Evolutionary conservation across 192 early-diverging fungal species (phyloP).

Genomic region (Hyaloraphidium curvatum): DNA sequence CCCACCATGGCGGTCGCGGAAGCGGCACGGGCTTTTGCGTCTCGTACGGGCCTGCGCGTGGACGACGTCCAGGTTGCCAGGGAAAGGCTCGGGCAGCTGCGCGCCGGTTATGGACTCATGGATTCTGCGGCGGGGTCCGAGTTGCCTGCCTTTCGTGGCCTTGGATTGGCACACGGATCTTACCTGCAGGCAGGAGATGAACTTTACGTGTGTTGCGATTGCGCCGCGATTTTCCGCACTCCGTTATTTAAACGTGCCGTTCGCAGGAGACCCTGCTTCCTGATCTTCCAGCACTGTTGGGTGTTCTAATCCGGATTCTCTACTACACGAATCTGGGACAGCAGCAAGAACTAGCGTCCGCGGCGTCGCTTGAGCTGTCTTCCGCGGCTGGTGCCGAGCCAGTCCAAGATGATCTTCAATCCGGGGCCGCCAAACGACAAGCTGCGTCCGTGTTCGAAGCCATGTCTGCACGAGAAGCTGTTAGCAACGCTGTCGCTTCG

Average conservation of each 20-base stretch:
- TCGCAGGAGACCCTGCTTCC: background rate
- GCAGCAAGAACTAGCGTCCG: background rate
- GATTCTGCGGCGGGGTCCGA: background rate
- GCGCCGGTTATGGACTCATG: background rate
- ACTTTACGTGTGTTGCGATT: background rate
- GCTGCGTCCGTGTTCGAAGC: background rate
- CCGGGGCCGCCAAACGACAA: background rate
- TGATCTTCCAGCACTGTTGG: background rate
- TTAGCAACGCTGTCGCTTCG: slow-evolving; percentile 45
- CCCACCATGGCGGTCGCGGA: background rate
- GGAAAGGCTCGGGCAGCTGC: background rate
- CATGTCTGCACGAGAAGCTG: slow-evolving; percentile 27
- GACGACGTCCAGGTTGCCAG: background rate
- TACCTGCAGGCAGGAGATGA: background rate
- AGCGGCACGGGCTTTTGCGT: background rate
- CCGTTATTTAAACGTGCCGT: background rate
- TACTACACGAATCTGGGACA: slow-evolving; percentile 7
- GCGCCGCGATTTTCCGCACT: background rate
- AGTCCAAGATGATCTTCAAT: background rate
- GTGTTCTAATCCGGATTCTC: slow-evolving; percentile 1
- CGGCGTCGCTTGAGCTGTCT: background rate
- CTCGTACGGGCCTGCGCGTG: background rate
- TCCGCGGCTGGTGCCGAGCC: background rate
- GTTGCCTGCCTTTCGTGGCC: background rate
- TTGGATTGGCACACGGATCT: background rate